Conservation (phyloP, 495 filamentous ascomycete species). For the Cercophora samala region DNA sequence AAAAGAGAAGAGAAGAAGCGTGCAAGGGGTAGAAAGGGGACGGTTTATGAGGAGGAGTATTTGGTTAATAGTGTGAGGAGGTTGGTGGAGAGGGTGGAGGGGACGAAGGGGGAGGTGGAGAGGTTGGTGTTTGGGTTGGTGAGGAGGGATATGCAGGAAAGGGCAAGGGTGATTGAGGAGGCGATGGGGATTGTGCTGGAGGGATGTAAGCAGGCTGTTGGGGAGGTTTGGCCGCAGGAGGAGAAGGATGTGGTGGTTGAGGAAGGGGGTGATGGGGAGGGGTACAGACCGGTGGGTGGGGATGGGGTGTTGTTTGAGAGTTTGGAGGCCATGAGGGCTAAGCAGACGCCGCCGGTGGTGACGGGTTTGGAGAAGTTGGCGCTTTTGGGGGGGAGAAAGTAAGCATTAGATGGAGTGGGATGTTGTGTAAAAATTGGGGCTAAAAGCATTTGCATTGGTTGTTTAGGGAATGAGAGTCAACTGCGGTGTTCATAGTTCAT, state of each 20-base stretch:
- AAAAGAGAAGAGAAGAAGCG: constrained; percentile 90
- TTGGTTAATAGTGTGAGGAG: constrained; percentile 81
- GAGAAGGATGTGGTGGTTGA: constrained; percentile 23
- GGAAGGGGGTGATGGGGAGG: constrained; percentile 31
- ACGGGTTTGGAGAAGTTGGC: constrained; percentile 52
- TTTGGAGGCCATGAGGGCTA: constrained; percentile 43
- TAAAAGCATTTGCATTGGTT: neutral
- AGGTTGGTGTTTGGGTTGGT: constrained; percentile 69
- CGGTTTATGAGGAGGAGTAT: constrained; percentile 96
- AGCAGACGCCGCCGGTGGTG: constrained; percentile 47
- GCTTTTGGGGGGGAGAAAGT: constrained; percentile 30
- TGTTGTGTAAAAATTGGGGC: neutral
- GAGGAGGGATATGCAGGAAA: constrained; percentile 80
- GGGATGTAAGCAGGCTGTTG: constrained; percentile 59
- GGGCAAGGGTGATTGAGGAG: constrained; percentile 71
- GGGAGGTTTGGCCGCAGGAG: constrained; percentile 61
- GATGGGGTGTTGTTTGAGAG: constrained; percentile 52
- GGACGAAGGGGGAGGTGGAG: constrained; percentile 61
- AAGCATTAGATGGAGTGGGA: constrained; percentile 18
- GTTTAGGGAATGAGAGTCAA: neutral
- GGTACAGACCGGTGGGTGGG: constrained; percentile 43
- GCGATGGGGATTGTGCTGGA: constrained; percentile 67
- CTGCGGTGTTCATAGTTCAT: neutral
- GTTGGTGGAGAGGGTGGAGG: constrained; percentile 79
- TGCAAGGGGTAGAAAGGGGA: constrained; percentile 90